Base-by-base conservation (phyloP, 805 yeast species). In the Pichia ethanolica region DNA sequence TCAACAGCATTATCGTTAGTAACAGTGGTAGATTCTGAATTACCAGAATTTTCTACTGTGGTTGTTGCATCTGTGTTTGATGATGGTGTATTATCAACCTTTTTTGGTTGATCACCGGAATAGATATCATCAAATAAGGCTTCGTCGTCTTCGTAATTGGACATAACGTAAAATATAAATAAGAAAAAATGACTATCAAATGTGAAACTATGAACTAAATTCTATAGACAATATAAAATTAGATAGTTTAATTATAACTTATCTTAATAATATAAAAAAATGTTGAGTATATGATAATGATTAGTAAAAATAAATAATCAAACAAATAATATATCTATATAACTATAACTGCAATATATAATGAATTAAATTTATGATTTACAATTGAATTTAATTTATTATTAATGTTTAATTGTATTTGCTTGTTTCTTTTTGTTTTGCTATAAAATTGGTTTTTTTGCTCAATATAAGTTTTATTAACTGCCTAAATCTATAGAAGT, bases 101-200 rank as follows among this genome's bases (percentile, higher is more conserved):
- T 65, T 44, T 58, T 45, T 47, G 56, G 53, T 49, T 60, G 51
- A 35, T 63, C 66, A 43, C 58, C 69, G 33, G 64, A 65, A 57
- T 90, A 90, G 70, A 90, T 87, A 66, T 90, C 97, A 70, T 89
- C 95, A 68, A 90, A 90, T 66, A 86, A 83, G 61, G 88, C 91
- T 67, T 89, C 97, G 70, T 90, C 97, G 71, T 89, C 97, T 70
- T 89, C 96, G 53, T 84, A 78, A 50, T 71, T 68, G 52, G 84
- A 78, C 86, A 81, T 82, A 48, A 49, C 68, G 44, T 25, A 39
- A 27, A 12, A 39, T 30, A 33, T 30, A 43, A 20, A 36, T 30
- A 28, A 36, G 13, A 20, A 20, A 20, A 20, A 20, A 20, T 20
- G 20, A 20, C 20, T 13, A 20, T 44, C 28, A 32, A 13, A 26